These are phyloP conservation scores for Fusarium liriodendri DNA, from an alignment of 2,329 filamentous ascomycete species.

Conservation along the genomic window DNA sequence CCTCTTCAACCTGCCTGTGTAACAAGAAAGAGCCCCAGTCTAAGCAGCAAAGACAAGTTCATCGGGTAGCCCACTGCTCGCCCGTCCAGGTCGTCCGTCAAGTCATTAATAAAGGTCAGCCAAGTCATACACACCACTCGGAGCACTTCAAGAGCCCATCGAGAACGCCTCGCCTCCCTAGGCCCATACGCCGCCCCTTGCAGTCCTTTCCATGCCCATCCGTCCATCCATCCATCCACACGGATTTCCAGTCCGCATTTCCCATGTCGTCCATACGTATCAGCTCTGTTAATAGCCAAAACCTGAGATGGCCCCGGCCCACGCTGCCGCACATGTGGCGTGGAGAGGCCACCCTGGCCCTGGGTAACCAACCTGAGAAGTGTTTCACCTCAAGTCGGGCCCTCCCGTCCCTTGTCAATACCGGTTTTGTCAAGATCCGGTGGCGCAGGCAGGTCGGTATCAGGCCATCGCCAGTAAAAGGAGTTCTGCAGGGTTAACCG, in stretches of 20 bases:
- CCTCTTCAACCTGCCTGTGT: constrained; percentile 21
- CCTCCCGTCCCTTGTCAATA: background rate
- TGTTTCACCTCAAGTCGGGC: constrained; percentile 17
- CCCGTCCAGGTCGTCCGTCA: constrained; percentile 28
- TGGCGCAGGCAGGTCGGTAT: background rate
- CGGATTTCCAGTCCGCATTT: background rate
- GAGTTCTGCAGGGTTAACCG: constrained; percentile 3
- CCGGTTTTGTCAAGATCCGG: background rate
- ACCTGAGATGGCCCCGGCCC: background rate
- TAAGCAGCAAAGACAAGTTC: constrained; percentile 36
- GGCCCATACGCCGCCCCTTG: background rate
- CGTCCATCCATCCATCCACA: background rate
- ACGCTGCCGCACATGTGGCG: background rate
- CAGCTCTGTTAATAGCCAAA: background rate
- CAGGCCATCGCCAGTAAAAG: background rate
- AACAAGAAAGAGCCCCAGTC: constrained; percentile 36
- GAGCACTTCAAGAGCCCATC: background rate
- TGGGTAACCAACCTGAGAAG: constrained; percentile 1
- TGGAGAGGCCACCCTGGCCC: background rate
- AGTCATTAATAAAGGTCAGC: constrained; percentile 32
- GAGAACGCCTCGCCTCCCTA: background rate
- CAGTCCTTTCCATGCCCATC: constrained; percentile 8
- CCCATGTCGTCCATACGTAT: background rate
- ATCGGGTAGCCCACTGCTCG: constrained; percentile 39
- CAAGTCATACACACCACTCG: constrained; percentile 23